These are phyloP conservation scores for Liriodendron chinense DNA, from an alignment of 164 flowering plant species.

Conservation along the genomic window DNA sequence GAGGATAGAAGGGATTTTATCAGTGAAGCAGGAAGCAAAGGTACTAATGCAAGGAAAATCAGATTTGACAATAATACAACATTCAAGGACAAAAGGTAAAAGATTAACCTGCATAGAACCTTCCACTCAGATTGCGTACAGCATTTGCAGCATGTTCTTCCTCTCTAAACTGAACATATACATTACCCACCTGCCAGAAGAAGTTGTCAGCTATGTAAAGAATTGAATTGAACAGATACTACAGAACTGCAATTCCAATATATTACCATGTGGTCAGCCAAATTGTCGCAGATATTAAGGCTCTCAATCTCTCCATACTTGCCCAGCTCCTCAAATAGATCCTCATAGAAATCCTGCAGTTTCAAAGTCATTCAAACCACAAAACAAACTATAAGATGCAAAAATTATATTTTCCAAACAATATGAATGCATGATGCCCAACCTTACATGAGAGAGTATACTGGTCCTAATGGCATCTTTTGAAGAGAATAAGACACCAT, in stretches of 20 bases:
- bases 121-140: slow-evolving; percentile 58
- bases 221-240: too few relatives aligned
- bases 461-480: too few relatives aligned
- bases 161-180: slow-evolving; percentile 85
- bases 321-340: slow-evolving; percentile 78
- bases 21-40: too few relatives aligned
- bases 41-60: too few relatives aligned
- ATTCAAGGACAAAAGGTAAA: background rate
- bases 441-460: too few relatives aligned
- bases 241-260: background rate
- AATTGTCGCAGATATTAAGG: slow-evolving; percentile 78
- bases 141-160: slow-evolving; percentile 91
- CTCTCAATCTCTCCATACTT: slow-evolving; percentile 89
- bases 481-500: too few relatives aligned
- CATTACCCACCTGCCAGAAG: slow-evolving; percentile 78
- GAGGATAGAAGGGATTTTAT: too few relatives aligned
- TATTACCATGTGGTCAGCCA: slow-evolving; percentile 89
- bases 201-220: too few relatives aligned
- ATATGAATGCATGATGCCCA: too few relatives aligned
- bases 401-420: too few relatives aligned
- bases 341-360: slow-evolving; percentile 78
- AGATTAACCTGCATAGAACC: slow-evolving; percentile 75
- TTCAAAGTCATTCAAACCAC: background rate
- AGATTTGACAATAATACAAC: too few relatives aligned
- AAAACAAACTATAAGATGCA: too few relatives aligned